Conservation (phyloP, 306 rosid species). For the Medicago arabica region DNA sequence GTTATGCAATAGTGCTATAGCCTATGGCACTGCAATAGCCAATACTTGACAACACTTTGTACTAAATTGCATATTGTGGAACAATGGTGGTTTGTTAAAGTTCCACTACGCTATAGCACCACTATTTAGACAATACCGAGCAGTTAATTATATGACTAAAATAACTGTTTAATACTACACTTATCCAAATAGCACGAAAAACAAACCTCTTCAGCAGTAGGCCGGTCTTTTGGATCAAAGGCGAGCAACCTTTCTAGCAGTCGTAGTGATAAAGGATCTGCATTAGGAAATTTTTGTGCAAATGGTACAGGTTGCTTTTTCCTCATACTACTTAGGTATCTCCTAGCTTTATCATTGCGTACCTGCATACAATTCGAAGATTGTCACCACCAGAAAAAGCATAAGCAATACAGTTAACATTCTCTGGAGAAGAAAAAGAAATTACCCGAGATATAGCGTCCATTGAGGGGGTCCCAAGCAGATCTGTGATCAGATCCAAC, state of each 20-base stretch:
- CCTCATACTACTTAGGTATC: slow-evolving; percentile 93
- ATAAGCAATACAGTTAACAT: slow-evolving; percentile 16
- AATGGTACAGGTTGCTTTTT: slow-evolving; percentile 79
- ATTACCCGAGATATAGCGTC: slow-evolving; percentile 87
- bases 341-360: slow-evolving; percentile 93
- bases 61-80: background rate
- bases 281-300: slow-evolving; percentile 83
- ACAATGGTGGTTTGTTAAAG: background rate
- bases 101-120: background rate
- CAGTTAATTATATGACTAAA: background rate
- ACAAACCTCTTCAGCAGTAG: slow-evolving; percentile 95
- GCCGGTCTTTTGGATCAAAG: slow-evolving; percentile 95
- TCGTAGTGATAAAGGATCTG: slow-evolving; percentile 80
- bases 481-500: slow-evolving; percentile 93
- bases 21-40: background rate
- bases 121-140: background rate
- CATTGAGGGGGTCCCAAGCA: slow-evolving; percentile 89
- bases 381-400: slow-evolving; percentile 1
- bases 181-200: slow-evolving; percentile 3
- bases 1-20: background rate
- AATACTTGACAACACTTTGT: background rate
- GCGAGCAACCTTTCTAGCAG: slow-evolving; percentile 82
- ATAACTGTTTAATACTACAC: slow-evolving; percentile 8
- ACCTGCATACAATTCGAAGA: slow-evolving; percentile 60
- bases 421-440: slow-evolving; percentile 3